Evolutionary conservation across 306 rosid genomes (phyloP), one percentile per base, ranked within the genome.

Genomic region (Vachellia pachyceras): DNA sequence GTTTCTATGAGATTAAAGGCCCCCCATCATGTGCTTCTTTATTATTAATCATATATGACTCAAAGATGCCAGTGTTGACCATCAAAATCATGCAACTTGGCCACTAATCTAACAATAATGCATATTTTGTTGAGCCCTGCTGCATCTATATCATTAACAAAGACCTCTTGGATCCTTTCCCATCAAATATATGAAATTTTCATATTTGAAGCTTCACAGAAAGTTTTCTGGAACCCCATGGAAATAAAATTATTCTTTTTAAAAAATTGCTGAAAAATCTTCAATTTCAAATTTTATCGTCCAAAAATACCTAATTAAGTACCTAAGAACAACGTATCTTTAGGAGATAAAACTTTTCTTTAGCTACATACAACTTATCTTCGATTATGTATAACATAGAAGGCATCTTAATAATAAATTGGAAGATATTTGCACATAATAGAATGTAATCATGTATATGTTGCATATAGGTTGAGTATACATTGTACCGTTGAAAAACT

Each of bases 31-130:
- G 75, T 75, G 86, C 58, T 57, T 37, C 46, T 60, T 69, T 60
- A 29, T 72, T 17, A 55, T 20, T 52, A 52, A 15, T 5, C 18
- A 50, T 23, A 7, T 50, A 60, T 40, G 4, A 7, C 22, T 36
- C 33, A 55, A 75, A 79, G 75, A 22, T 83, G 77, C 80, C 69
- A 64, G 50, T 22, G 41, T 83, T 75, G 74, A 69, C 78, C 78
- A 10, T 29, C 77, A 36, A 79, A 41, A 20, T 69, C 78, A 75
- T 41, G 64, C 87, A 61, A 80, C 75, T 69, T 75, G 87, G 84
- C 70, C 25, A 44, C 76, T 36, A 55, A 23, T 72, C 73, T 20
- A 64, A 50, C 64, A 60, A 60, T 11, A 22, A 3, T 14, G 18
- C 25, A 54, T 46, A 13, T 13, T 66, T 66, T 12, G 57, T 25